Conservation (phyloP, 768 basidiomycete genomes). For the Erythrobasidium yunnanense region DNA sequence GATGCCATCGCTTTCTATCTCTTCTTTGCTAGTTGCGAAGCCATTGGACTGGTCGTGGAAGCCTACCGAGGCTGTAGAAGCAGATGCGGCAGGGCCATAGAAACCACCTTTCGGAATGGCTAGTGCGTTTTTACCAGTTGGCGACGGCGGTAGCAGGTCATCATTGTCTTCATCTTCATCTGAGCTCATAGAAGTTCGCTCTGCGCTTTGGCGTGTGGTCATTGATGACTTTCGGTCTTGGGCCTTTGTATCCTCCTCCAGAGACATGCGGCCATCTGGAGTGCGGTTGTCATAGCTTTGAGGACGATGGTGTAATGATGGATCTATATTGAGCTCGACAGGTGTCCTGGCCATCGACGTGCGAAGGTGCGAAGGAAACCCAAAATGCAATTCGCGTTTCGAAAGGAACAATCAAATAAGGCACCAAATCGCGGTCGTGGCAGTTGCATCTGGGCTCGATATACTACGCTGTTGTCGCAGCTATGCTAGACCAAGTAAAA, state of each 20-base stretch:
- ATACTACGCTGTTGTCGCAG: too few species aligned
- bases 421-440: too few species aligned
- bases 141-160: slow-evolving; percentile 2
- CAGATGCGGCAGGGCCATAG: background rate
- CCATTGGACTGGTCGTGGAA: slow-evolving; percentile 18
- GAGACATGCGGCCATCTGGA: too few species aligned
- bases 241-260: too few species aligned
- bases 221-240: too few species aligned
- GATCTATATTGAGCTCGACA: too few species aligned
- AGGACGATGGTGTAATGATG: background rate
- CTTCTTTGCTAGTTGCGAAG: slow-evolving; percentile 6
- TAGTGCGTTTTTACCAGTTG: background rate
- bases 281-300: background rate
- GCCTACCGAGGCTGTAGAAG: background rate
- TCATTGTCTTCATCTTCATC: slow-evolving; percentile 16
- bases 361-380: too few species aligned
- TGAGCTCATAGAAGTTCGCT: background rate
- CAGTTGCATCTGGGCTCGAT: too few species aligned
- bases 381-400: too few species aligned
- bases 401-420: too few species aligned
- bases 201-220: too few species aligned
- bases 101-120: background rate
- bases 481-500: too few species aligned
- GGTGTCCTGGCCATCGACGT: background rate
- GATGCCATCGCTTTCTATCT: background rate